Evolutionary conservation across 805 yeast genomes (phyloP), one percentile per base, ranked within the genome.

Genomic region (Cyberlindnera maclurae): DNA sequence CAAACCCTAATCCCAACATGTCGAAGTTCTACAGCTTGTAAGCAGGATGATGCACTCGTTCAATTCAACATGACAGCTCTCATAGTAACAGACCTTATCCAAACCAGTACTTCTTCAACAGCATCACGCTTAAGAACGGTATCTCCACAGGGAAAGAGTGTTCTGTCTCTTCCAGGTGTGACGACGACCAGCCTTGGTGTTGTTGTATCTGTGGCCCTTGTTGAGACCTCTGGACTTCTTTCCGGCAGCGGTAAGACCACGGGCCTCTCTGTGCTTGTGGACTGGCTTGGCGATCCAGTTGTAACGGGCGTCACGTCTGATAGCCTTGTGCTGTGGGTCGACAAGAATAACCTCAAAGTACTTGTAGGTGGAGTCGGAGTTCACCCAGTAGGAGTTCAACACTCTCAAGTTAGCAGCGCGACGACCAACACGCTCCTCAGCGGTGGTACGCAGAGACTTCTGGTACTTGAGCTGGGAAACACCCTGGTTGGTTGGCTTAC

Each of bases 401-500:
- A 93, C 97, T 77, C 98, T 88, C 79, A 93, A 79, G 88, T 93
- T 93, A 64, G 95, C 81, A 71, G 95, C 95, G 70, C 93, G 87
- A 70, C 96, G 88, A 66, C 96, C 98, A 63, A 90, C 95, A 78
- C 97, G 86, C 80, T 93, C 98, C 79, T 93, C 98, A 64, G 98
- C 98, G 63, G 96, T 89, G 61, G 96, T 79, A 75, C 95, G 87
- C 72, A 87, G 77, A 52, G 96, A 82, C 75, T 90, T 87, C 79
- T 93, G 98, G 95, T 88, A 89, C 79, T 93, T 93, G 77, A 93
- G 85, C 73, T 93, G 97, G 79, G 79, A 80, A 59, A 93, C 93
- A 86, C 98, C 98, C 78, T 87, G 95, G 95, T 93, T 93, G 79
- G 98, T 93, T 82, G 98, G 98, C 85, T 93, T 93, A 86, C 98